Evolutionary conservation across 495 filamentous ascomycete genomes (phyloP).

Genomic region (Tuber borchii): DNA sequence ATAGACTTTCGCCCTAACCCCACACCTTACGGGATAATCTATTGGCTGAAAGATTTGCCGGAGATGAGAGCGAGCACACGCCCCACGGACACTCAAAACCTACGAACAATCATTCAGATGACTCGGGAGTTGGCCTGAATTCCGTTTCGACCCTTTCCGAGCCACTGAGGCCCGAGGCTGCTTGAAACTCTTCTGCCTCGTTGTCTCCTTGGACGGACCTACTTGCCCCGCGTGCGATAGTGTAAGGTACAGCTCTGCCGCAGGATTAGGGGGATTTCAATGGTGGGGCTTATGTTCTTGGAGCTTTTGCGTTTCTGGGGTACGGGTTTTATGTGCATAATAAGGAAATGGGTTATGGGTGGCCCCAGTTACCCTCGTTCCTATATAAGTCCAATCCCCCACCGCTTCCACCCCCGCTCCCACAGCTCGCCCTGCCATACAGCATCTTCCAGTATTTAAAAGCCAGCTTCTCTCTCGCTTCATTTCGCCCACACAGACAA

Average conservation of each 20-base stretch:
- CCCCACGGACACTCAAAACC: background rate
- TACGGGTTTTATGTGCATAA: background rate
- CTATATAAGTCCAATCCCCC: background rate
- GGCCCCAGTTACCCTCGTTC: background rate
- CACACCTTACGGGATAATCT: background rate
- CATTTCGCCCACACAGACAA: background rate
- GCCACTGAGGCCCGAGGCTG: background rate
- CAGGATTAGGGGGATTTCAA: background rate
- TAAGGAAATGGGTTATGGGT: background rate
- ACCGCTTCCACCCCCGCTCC: too few species aligned
- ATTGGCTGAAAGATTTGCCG: background rate
- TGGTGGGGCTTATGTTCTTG: background rate
- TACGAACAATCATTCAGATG: background rate
- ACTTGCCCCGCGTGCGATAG: background rate
- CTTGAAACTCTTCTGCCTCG: background rate
- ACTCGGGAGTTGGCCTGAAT: background rate
- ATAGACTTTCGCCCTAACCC: background rate
- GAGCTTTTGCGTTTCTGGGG: background rate
- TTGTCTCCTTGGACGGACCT: background rate
- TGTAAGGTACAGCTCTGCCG: background rate
- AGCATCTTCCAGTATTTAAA: background rate
- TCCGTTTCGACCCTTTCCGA: background rate
- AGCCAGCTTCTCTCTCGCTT: background rate
- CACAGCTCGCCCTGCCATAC: background rate
- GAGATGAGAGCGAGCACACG: background rate